Evolutionary conservation across 768 basidiomycete species (phyloP).

Genomic region (Boletellus emodensis): DNA sequence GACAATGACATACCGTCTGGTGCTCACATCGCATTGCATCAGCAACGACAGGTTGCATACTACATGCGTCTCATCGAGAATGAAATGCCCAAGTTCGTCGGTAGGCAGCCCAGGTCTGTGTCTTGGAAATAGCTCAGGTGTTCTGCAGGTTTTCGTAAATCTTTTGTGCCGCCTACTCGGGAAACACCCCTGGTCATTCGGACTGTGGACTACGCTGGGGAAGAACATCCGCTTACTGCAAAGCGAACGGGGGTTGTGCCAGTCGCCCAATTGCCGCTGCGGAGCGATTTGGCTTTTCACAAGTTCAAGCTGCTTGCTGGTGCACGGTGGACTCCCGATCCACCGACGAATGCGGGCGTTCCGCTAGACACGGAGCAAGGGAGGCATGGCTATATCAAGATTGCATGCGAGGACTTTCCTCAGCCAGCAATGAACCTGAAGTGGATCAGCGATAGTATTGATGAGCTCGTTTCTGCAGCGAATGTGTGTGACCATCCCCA

Average conservation of each 20-base stretch:
- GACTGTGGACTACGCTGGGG: constrained; percentile 72
- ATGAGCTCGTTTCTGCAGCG: constrained; percentile 72
- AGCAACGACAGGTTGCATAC: constrained; percentile 70
- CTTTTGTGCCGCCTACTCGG: constrained; percentile 64
- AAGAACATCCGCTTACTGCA: constrained; percentile 62
- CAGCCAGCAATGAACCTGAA: constrained; percentile 85
- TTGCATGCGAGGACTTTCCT: constrained; percentile 85
- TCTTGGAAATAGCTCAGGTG: constrained; percentile 6
- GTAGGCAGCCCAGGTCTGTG: constrained; percentile 39
- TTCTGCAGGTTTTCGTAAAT: constrained; percentile 69
- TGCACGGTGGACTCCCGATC: constrained; percentile 74
- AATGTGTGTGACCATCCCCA: constrained; percentile 57
- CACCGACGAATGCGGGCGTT: constrained; percentile 64
- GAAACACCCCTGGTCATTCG: constrained; percentile 64
- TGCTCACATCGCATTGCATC: constrained; percentile 69
- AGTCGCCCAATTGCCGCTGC: constrained; percentile 69
- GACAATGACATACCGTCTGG: constrained; percentile 61
- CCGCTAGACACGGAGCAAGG: constrained; percentile 40
- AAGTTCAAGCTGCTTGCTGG: constrained; percentile 89
- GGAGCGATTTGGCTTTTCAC: constrained; percentile 61
- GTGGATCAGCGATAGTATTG: constrained; percentile 87
- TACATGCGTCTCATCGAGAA: constrained; percentile 85
- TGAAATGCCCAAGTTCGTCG: constrained; percentile 83
- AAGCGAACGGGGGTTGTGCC: constrained; percentile 76
- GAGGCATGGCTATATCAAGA: constrained; percentile 83